Evolutionary conservation across 2,329 filamentous ascomycete genomes (phyloP), one percentile per base, ranked within the genome.

Genomic region (Curvularia sp.): DNA sequence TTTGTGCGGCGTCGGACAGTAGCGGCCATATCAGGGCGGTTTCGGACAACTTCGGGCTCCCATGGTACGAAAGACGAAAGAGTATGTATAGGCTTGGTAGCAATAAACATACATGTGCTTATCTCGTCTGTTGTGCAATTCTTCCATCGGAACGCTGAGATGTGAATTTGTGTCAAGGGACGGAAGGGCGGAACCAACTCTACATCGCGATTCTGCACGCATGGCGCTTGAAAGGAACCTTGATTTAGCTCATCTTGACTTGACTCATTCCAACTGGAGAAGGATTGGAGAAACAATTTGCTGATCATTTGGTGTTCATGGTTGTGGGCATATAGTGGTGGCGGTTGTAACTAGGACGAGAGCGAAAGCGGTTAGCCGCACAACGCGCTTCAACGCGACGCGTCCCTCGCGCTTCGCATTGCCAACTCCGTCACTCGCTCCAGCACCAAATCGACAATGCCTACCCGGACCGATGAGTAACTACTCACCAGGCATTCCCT

Each of bases 401-500:
- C 59, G 61, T 54, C 53, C 25, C 27, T 32, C 8, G 46, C 46
- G 43, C 55, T 23, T 46, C 39, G 39, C n/a, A 55, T 21, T 2
- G 47, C n/a, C 28, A 38, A 23, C 19, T 32, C 52, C 21, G 58
- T 38, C 52, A 55, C 57, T 48, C 48, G 46, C 38, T 43, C 9
- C 21, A 32, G 21, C 18, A 47, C 28, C 48, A 34, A 41, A 57
- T 18, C 10, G 32, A 57, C 48, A 45, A 43, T 39, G 15, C 12
- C 43, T n/a, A 30, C 43, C 21, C 19, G 43, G 53, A 43, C 51
- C 61, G 49, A 74, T 74, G 72, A 74, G 64, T 57, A 65, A 53
- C 36, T 70, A 74, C 41, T 74, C 70, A 43, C 60, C 63, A 27
- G 67, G 61, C n/a, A 70, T 80, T 32, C 78, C 80, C 3, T 78